Conservation (phyloP, 73 alveolate genomes). For the Stentor roeselii region DNA sequence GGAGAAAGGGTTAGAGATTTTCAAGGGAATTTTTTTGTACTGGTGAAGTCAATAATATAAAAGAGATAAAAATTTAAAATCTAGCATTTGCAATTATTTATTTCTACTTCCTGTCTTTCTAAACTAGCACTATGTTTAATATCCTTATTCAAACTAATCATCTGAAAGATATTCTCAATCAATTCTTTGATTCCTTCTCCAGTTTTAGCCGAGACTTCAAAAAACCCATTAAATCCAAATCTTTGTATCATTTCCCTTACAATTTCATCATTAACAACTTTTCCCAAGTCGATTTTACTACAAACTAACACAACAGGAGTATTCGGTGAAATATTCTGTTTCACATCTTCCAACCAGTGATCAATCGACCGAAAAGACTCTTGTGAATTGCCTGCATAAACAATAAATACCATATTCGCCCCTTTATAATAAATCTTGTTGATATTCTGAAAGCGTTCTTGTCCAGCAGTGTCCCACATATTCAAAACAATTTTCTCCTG, state of each 20-base stretch:
- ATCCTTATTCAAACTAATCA: too few relatives aligned
- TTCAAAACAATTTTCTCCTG: not conserved
- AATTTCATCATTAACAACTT: not conserved
- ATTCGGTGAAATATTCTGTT: not conserved
- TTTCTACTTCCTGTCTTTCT: too few relatives aligned
- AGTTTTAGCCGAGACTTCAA: not conserved
- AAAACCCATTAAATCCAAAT: too few relatives aligned
- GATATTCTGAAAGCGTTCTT: not conserved
- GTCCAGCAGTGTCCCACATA: conserved; percentile 1
- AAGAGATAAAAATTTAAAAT: too few relatives aligned
- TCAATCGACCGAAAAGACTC: not conserved
- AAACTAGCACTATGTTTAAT: too few relatives aligned
- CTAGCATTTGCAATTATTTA: too few relatives aligned
- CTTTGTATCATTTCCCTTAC: not conserved
- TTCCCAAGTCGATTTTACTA: not conserved
- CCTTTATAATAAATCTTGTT: not conserved
- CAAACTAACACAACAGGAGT: not conserved
- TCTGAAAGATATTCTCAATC: too few relatives aligned
- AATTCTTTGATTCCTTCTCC: not conserved
- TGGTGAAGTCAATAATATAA: too few relatives aligned
- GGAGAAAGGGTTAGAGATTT: too few relatives aligned
- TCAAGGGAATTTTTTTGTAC: too few relatives aligned
- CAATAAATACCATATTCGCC: not conserved
- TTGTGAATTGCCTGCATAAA: not conserved
- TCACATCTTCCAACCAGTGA: not conserved